phyloP scores from a whole-genome alignment of 1,284 basidiomycete species.

The Tilletia caries region DNA sequence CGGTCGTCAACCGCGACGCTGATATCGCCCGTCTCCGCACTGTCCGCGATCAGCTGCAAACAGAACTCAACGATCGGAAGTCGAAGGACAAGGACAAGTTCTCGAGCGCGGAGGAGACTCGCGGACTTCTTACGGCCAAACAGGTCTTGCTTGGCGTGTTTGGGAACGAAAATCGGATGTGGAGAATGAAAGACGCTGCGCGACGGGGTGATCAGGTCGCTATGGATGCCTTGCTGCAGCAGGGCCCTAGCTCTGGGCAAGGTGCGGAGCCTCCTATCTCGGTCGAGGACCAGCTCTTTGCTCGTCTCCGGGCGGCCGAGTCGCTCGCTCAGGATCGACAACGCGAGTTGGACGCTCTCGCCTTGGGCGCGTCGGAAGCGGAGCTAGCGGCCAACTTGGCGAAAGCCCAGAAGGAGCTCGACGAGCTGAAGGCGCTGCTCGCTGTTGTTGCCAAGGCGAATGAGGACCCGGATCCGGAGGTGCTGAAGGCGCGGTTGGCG shows the following conservation, averaged over 20 bases:
- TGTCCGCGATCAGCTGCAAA: conserved; percentile 33
- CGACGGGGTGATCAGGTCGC: conserved; percentile 41
- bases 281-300: conserved; percentile 11
- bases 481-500: neutral
- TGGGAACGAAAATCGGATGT: conserved; percentile 69
- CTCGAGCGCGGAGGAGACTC: conserved; percentile 48
- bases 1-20: conserved; percentile 68
- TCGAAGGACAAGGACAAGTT: conserved; percentile 45
- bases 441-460: neutral
- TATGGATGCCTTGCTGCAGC: neutral
- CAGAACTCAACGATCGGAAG: conserved; percentile 43
- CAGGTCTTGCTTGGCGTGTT: conserved; percentile 74
- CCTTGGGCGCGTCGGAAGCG: neutral
- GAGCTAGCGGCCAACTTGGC: neutral
- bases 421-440: neutral
- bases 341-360: neutral
- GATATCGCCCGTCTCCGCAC: conserved; percentile 49
- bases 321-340: neutral
- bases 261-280: neutral
- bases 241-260: neutral
- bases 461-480: neutral
- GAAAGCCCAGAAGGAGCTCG: neutral
- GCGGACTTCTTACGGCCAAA: conserved; percentile 42
- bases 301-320: neutral
- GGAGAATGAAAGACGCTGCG: conserved; percentile 70